phyloP scores from a whole-genome alignment of 148 eudicot species.

The Dysphania ambrosioides region DNA sequence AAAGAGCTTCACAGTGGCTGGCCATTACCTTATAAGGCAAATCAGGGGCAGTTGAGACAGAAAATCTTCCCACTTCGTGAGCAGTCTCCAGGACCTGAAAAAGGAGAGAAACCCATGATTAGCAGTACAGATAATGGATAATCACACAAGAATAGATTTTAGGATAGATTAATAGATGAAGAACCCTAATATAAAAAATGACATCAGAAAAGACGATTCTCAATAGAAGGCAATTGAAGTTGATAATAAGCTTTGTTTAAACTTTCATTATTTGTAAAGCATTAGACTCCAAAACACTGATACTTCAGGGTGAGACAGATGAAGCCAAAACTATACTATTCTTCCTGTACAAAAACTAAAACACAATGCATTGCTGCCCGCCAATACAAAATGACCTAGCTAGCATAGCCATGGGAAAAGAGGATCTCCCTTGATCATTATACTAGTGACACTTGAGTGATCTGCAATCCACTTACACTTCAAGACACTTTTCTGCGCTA shows the following conservation, averaged over 20 bases:
- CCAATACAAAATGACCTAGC: neutral
- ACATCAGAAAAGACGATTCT: neutral
- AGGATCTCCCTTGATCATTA: neutral
- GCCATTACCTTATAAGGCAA: conserved; percentile 86
- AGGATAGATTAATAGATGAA: neutral
- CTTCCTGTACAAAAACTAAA: neutral
- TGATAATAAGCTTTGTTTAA: neutral
- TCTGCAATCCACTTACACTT: neutral
- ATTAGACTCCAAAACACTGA: neutral
- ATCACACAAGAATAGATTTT: neutral
- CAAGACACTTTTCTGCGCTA: neutral
- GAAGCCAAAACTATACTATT: neutral
- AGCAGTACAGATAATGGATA: neutral
- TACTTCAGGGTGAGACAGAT: neutral
- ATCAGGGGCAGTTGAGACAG: conserved; percentile 67
- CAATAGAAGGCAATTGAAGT: neutral
- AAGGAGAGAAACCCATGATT: neutral
- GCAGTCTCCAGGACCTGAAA: conserved; percentile 75
- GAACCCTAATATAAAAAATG: neutral
- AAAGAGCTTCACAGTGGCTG: conserved; percentile 73
- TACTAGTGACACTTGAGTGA: neutral
- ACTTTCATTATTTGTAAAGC: neutral
- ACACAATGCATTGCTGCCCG: neutral
- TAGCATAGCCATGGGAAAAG: neutral
- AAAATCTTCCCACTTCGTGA: conserved; percentile 76